Percentiles rank a stretch among this genome's conserved stretches.
phyloP scores from a whole-genome alignment of 306 rosid species.

The Sicyos baderoa region DNA sequence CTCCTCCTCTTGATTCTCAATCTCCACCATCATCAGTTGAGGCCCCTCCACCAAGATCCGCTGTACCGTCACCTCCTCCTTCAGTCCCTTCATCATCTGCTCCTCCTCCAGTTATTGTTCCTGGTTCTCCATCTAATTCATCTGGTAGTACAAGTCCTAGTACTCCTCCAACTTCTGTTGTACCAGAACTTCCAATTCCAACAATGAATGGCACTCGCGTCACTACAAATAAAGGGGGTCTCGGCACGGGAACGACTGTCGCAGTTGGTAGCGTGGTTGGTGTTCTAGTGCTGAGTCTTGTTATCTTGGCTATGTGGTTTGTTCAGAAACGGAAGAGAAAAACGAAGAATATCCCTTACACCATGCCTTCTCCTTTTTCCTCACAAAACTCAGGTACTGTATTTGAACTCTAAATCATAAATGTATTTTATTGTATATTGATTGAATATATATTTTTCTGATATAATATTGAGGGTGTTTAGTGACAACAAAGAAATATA shows the following conservation, averaged over 20 bases:
- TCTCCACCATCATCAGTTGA: constrained; percentile 41
- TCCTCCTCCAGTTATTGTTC: constrained; percentile 41
- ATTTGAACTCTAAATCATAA: neutral
- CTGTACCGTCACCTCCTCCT: constrained; percentile 57
- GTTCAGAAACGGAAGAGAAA: constrained; percentile 48
- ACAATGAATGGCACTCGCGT: constrained; percentile 32
- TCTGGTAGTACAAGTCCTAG: constrained; percentile 23
- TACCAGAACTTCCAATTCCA: constrained; percentile 56
- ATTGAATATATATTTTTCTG: too few species aligned
- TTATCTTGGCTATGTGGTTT: constrained; percentile 56
- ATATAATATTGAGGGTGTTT: too few species aligned
- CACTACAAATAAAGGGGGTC: constrained; percentile 30
- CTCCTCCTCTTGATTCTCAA: constrained; percentile 38
- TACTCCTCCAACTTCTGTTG: constrained; percentile 25
- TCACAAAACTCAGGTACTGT: constrained; percentile 87
- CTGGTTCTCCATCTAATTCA: constrained; percentile 36
- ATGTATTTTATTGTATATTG: too few species aligned
- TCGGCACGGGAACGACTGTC: constrained; percentile 38
- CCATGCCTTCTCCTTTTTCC: constrained; percentile 64
- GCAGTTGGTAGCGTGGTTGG: constrained; percentile 56
- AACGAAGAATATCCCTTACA: constrained; percentile 34
- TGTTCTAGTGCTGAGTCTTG: constrained; percentile 55
- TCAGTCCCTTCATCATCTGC: constrained; percentile 49
- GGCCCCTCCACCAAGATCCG: constrained; percentile 29
- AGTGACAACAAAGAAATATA: too few species aligned